Evolutionary conservation across 1,139 yeast genomes (phyloP).

Genomic region (Geotrichum europaeum): DNA sequence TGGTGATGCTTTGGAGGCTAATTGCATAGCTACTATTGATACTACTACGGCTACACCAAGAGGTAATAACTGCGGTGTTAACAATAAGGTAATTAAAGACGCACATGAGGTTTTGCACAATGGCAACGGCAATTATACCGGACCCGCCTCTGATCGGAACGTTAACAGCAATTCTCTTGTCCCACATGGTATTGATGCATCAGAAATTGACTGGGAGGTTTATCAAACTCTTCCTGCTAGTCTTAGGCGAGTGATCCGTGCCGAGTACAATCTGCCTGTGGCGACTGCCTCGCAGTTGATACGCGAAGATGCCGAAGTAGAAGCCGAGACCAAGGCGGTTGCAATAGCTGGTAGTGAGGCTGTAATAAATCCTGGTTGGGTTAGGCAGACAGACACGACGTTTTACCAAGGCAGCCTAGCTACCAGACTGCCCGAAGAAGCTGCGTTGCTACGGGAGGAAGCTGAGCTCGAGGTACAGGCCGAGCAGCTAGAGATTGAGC

Average conservation of each 20-base stretch:
- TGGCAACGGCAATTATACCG: background rate
- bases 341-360: background rate
- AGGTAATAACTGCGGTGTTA: background rate
- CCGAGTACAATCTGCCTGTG: constrained; percentile 6
- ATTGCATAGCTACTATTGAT: background rate
- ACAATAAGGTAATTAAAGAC: background rate
- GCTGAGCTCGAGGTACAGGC: background rate
- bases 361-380: background rate
- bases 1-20: background rate
- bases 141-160: background rate
- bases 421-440: background rate
- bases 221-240: constrained; percentile 14
- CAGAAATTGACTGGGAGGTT: constrained; percentile 15
- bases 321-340: background rate
- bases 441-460: background rate
- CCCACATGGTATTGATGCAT: background rate
- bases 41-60: background rate
- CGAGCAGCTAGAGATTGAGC: background rate
- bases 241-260: constrained; percentile 4
- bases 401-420: background rate
- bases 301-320: background rate
- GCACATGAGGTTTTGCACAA: too few relatives aligned
- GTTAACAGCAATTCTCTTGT: background rate
- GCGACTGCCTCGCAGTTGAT: background rate
- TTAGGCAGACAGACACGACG: background rate